Evolutionary conservation across 75 land plant species (phyloP), one percentile per base, ranked within the genome.

Genomic region (Chamaecyparis obtusa): DNA sequence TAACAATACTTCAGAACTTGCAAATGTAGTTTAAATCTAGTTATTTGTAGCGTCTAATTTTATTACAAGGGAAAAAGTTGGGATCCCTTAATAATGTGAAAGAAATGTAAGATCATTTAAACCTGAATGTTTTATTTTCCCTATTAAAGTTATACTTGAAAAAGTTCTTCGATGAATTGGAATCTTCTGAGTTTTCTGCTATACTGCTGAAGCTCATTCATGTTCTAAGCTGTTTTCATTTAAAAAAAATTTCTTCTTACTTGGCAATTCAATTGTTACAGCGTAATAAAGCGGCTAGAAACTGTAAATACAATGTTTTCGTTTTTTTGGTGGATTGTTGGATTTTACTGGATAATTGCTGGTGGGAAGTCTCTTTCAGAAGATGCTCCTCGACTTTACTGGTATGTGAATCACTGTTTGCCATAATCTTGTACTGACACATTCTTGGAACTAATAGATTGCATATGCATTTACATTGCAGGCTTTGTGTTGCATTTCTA

Each of bases 261-360:
- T 3, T 24, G 27, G 33, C 37, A 7, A 19, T 89, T 75, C 21
- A 32, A 36, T 9, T 71, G 84, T 85, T 89, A 55, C 95, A 97
- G 99, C 85, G 37, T 92, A 36, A 89, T 93, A 9, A 98, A 95
- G 81, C 89, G 95, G 21, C 91, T 96, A 87, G 99, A 98, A 87
- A 94, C 99, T 51, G 88, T 93, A 13, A 97, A 97, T 77, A 97
- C 99, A 81, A 95, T 98, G 97, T 96, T 91, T 80, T 98, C 99
- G 6, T 98, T 97, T 88, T 87, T 97, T 43, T 98, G 99, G 99
- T 98, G 99, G 99, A 91, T 98, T 79, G 90, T 97, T 87, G 99
- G 99, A n/a, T 94, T 98, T 64, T 98, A 98, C 86, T 98, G 99
- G 99, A 91, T 98, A 27, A 91, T 96, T 74, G 90, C 94, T 86